phyloP scores from a whole-genome alignment of 495 filamentous ascomycete genomes.

The Penicillium robsamsonii region DNA sequence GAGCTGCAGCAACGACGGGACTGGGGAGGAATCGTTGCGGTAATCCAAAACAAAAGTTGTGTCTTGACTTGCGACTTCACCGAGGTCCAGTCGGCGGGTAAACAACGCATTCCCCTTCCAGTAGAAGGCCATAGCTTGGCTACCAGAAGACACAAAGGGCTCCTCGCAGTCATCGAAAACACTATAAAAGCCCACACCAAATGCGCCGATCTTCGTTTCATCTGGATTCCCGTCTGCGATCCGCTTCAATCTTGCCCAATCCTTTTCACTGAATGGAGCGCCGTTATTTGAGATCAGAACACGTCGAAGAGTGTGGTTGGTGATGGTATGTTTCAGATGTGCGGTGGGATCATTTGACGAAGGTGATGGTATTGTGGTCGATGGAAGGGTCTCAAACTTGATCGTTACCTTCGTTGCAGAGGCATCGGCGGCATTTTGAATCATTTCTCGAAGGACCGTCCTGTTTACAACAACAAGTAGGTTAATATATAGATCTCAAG shows the following conservation, averaged over 20 bases:
- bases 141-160: conserved; percentile 89
- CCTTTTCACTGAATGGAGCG: conserved; percentile 74
- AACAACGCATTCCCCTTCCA: conserved; percentile 96
- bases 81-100: conserved; percentile 74
- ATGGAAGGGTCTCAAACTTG: conserved; percentile 84
- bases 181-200: conserved; percentile 98
- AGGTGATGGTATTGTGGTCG: conserved; percentile 70
- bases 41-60: conserved; percentile 94
- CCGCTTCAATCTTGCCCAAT: conserved; percentile 91
- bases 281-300: conserved; percentile 90
- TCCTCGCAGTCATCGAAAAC: conserved; percentile 98
- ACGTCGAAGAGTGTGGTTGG: conserved; percentile 78
- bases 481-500: conserved; percentile 9
- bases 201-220: conserved; percentile 97
- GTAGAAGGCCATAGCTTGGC: conserved; percentile 94
- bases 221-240: conserved; percentile 99
- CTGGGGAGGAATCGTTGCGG: conserved; percentile 76
- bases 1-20: conserved; percentile 80
- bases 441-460: conserved; percentile 80
- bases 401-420: conserved; percentile 85
- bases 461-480: conserved; percentile 21
- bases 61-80: conserved; percentile 59
- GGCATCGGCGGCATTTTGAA: conserved; percentile 97
- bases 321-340: conserved; percentile 75
- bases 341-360: conserved; percentile 62